These are phyloP conservation scores for Zygnema cylindricum DNA, from an alignment of 139 green algal species.

Conservation along the genomic window DNA sequence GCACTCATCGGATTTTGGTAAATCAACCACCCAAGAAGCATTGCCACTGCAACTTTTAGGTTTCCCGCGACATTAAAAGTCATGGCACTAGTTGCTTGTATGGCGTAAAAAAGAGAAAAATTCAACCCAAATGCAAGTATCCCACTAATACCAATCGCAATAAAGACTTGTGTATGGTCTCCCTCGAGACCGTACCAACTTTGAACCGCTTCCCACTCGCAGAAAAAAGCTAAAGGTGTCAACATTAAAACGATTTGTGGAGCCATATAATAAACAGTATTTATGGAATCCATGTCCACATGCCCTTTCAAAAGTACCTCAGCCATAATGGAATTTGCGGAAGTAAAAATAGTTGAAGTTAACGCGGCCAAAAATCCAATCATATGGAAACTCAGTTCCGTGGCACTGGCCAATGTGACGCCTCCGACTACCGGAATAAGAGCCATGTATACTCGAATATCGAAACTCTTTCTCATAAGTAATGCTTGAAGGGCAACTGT, in stretches of 20 bases:
- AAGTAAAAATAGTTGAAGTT: slow-evolving; percentile 27
- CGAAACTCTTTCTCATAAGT: slow-evolving; percentile 10
- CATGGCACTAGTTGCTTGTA: slow-evolving; percentile 50
- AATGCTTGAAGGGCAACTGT: slow-evolving; percentile 30
- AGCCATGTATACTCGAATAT: slow-evolving; percentile 23
- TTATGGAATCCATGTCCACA: slow-evolving; percentile 35
- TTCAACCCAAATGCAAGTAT: slow-evolving; percentile 52
- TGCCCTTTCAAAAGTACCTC: slow-evolving; percentile 50
- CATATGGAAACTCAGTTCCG: slow-evolving; percentile 49
- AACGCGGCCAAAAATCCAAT: slow-evolving; percentile 49
- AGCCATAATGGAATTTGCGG: slow-evolving; percentile 44
- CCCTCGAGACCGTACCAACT: background rate
- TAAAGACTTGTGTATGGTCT: background rate
- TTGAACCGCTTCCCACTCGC: background rate
- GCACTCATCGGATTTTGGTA: slow-evolving; percentile 54
- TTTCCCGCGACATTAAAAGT: slow-evolving; percentile 58
- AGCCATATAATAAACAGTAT: slow-evolving; percentile 52
- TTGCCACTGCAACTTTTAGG: slow-evolving; percentile 52
- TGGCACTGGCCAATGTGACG: slow-evolving; percentile 21
- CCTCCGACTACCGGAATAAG: slow-evolving; percentile 43
- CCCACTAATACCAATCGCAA: background rate
- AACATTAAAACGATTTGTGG: slow-evolving; percentile 21
- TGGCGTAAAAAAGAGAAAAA: slow-evolving; percentile 51
- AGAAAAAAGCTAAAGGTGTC: background rate
- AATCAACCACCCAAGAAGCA: slow-evolving; percentile 49